Evolutionary conservation across 2,329 filamentous ascomycete species (phyloP), one percentile per base, ranked within the genome.

Genomic region (Talaromyces pinophilus): DNA sequence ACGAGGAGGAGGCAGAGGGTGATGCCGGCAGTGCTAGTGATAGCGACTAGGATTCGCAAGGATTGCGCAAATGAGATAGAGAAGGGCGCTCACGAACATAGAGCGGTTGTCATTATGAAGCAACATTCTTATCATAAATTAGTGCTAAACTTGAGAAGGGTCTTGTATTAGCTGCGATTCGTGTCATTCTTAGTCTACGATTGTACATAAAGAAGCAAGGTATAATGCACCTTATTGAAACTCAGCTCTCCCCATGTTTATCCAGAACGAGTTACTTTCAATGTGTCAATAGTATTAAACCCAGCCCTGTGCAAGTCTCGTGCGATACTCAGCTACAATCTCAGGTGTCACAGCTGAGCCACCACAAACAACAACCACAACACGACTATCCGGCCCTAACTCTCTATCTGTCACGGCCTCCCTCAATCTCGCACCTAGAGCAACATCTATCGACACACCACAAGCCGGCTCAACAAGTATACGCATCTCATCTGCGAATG

Each of bases 401-500:
- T 28, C n/a, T 28, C 52, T 35, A 35, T 72, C 72, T 19, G 71
- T 69, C 15, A 77, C 64, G 3, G 67, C 67, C 40, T 75, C 69
- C 64, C 68, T 74, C 59, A 78, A 64, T 57, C 64, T 66, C 25
- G 64, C 61, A 22, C 68, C 69, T n/a, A 71, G 40, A 7, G 70
- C 76, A 67, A 74, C 68, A 59, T 78, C 90, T 19, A 96, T 79
- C 60, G 88, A 90, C 4, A 93, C 92, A 0, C 93, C 92, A 76
- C 93, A 96, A 0, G 92, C 87, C 38, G 89, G 82, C 81, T 97
- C 93, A 5, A 96, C 91, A 69, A 96, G 81, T 69, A 93, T 80
- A 40, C 89, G 82, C 71, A 91, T 88, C 69, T 96, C 92, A 71
- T 97, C 90, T 7, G 92, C 88, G 70, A 97, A 88, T 10, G 86